A percentile compares a stretch with the other conserved stretches of the same genome.
These are phyloP conservation scores for Penicillium malachiteum DNA, from an alignment of 495 filamentous ascomycete species.

Conservation along the genomic window DNA sequence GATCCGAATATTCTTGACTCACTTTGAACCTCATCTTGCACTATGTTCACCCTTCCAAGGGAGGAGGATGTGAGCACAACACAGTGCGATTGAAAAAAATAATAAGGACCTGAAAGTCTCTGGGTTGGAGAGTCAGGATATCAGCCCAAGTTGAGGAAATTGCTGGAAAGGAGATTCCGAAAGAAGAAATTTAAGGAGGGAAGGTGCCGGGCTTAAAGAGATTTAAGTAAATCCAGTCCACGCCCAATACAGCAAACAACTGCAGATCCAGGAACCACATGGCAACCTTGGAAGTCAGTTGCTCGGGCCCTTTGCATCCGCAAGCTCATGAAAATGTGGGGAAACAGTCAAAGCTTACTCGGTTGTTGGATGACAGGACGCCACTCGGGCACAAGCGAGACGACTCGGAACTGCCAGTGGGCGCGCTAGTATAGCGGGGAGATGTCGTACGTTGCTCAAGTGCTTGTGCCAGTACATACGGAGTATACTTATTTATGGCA, in stretches of 20 bases:
- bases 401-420: not conserved
- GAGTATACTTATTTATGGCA: not conserved
- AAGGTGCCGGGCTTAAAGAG: not conserved
- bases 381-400: not conserved
- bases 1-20: not conserved
- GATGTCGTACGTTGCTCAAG: constrained; percentile 1
- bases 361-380: not conserved
- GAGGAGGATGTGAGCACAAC: too few species aligned
- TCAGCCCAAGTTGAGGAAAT: not conserved
- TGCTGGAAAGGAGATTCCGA: not conserved
- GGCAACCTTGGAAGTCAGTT: constrained; percentile 2
- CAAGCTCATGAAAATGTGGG: constrained; percentile 19
- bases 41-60: not conserved
- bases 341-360: constrained; percentile 15
- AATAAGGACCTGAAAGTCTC: not conserved
- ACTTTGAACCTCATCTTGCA: constrained; percentile 26
- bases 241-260: constrained; percentile 1
- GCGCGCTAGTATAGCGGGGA: not conserved
- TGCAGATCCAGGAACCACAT: constrained; percentile 23
- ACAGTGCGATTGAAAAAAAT: too few species aligned
- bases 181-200: not conserved
- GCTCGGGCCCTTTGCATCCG: constrained; percentile 9
- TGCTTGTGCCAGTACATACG: too few species aligned
- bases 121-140: not conserved
- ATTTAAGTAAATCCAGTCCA: not conserved